phyloP scores from a whole-genome alignment of 805 yeast genomes.

The Scheffersomyces stipitis region DNA sequence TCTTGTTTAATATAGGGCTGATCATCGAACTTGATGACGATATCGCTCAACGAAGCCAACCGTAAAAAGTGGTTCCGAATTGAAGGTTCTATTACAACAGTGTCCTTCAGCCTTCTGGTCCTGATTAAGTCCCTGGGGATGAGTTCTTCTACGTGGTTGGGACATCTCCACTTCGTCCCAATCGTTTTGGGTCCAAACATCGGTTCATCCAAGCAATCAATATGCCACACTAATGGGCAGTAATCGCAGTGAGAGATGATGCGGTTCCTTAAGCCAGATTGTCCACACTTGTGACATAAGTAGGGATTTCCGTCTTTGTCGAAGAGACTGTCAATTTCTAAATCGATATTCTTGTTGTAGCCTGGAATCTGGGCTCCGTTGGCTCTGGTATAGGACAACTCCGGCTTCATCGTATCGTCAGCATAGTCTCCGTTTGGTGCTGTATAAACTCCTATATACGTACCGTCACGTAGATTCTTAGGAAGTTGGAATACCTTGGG shows the following conservation, averaged over 20 bases:
- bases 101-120: constrained; percentile 44
- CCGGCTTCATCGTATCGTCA: constrained; percentile 50
- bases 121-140: constrained; percentile 33
- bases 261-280: constrained; percentile 57
- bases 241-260: constrained; percentile 76
- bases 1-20: constrained; percentile 29
- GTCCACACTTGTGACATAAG: constrained; percentile 74
- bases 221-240: constrained; percentile 81
- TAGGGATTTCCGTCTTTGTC: constrained; percentile 69
- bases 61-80: constrained; percentile 34
- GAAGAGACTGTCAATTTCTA: constrained; percentile 61
- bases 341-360: constrained; percentile 45
- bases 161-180: constrained; percentile 88
- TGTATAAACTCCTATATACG: constrained; percentile 69
- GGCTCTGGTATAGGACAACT: constrained; percentile 39
- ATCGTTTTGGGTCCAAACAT: constrained; percentile 67
- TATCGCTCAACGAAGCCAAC: constrained; percentile 27
- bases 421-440: constrained; percentile 71
- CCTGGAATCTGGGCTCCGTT: constrained; percentile 37
- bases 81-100: constrained; percentile 53
- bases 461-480: constrained; percentile 55
- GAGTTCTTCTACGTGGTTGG: constrained; percentile 68
- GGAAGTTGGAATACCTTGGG: constrained; percentile 57
- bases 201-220: constrained; percentile 83
- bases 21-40: constrained; percentile 32